Conservation (phyloP, 2,329 filamentous ascomycete genomes). For the Colletotrichum sp. region DNA sequence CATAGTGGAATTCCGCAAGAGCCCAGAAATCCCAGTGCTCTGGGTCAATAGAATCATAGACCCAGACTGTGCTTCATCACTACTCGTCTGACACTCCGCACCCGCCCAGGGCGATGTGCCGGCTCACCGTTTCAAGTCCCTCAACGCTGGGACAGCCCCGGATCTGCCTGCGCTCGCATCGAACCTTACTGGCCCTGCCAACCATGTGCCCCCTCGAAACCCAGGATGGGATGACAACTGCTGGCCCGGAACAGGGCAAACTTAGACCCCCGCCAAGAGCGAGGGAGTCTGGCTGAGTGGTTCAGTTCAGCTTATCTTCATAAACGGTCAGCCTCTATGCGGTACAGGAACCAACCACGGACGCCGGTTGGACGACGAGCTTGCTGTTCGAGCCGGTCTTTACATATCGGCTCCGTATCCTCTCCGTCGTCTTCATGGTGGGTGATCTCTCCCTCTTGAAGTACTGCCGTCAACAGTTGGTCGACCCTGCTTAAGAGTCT, state of each 20-base stretch:
- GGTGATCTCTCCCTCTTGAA: background rate
- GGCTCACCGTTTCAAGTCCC: slow-evolving; percentile 1
- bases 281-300: background rate
- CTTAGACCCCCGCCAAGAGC: background rate
- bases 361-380: background rate
- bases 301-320: background rate
- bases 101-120: background rate
- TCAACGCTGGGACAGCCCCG: slow-evolving; percentile 6
- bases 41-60: background rate
- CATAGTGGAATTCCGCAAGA: background rate
- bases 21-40: background rate
- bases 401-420: background rate
- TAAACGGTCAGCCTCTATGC: background rate
- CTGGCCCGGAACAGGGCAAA: background rate
- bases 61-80: background rate
- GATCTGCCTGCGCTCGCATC: slow-evolving; percentile 1
- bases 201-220: background rate
- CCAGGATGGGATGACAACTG: slow-evolving; percentile 14
- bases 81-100: background rate
- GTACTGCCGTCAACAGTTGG: background rate
- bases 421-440: background rate
- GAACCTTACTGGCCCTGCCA: slow-evolving; percentile 3
- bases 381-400: background rate
- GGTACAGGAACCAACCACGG: background rate
- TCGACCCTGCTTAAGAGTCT: background rate